Conservation (phyloP, 2,329 filamentous ascomycete species). For the Amylocarpus encephaloides region DNA sequence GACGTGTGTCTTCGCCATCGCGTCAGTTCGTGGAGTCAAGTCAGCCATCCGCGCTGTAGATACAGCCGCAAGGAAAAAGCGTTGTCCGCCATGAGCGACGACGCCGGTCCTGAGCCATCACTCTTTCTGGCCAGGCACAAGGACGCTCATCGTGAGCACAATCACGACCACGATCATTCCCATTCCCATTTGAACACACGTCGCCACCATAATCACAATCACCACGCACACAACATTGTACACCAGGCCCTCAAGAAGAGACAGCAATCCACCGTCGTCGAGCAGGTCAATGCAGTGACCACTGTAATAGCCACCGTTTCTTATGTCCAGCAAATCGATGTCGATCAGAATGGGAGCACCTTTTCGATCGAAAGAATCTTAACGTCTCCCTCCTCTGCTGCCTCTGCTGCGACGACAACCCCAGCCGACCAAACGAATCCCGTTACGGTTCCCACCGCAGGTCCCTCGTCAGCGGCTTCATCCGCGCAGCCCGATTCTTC, state of each 20-base stretch:
- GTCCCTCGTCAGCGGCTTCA: not conserved
- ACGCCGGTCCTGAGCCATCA: constrained; percentile 26
- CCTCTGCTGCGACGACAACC: constrained; percentile 8
- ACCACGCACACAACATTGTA: constrained; percentile 16
- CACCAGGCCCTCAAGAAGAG: not conserved
- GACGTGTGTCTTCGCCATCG: constrained; percentile 8
- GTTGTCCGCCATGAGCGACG: constrained; percentile 24
- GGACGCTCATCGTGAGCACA: constrained; percentile 30
- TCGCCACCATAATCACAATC: constrained; percentile 21
- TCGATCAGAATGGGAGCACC: constrained; percentile 27
- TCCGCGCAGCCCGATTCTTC: constrained; percentile 3
- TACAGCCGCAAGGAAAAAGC: constrained; percentile 22
- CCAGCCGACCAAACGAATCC: not conserved
- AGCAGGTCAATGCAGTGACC: constrained; percentile 12
- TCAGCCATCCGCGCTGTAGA: constrained; percentile 26
- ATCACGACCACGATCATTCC: constrained; percentile 3
- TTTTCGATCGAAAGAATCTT: constrained; percentile 19
- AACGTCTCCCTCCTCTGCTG: constrained; percentile 2
- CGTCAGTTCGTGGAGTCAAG: constrained; percentile 13
- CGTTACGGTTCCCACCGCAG: constrained; percentile 4
- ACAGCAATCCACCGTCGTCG: constrained; percentile 6
- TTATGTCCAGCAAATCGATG: constrained; percentile 28
- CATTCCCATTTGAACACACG: constrained; percentile 7
- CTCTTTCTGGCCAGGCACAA: constrained; percentile 31
- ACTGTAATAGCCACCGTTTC: constrained; percentile 28